phyloP scores from a whole-genome alignment of 352 stramenopile genomes.

The Pythium apleroticum region DNA sequence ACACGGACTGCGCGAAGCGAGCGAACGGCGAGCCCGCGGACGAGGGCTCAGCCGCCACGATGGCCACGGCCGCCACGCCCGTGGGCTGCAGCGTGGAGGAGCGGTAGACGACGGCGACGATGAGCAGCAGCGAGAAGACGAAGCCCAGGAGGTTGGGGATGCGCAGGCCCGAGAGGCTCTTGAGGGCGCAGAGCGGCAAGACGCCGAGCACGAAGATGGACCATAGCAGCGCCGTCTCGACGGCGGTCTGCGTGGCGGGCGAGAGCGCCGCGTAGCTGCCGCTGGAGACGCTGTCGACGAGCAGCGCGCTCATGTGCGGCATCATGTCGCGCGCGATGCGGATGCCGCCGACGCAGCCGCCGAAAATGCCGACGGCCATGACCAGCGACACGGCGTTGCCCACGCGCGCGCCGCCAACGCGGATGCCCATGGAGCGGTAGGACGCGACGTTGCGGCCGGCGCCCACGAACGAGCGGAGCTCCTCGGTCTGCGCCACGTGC shows the following conservation, averaged over 20 bases:
- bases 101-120: constrained; percentile 27
- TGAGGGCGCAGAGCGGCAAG: constrained; percentile 30
- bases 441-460: constrained; percentile 13
- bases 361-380: constrained; percentile 30
- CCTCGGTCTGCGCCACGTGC: constrained; percentile 8
- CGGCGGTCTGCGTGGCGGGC: background rate
- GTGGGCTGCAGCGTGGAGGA: background rate
- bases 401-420: constrained; percentile 12
- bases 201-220: constrained; percentile 23
- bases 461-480: constrained; percentile 4
- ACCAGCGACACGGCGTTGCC: constrained; percentile 29
- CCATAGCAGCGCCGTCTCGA: constrained; percentile 20
- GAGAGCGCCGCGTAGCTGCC: background rate
- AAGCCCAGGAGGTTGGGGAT: constrained; percentile 31
- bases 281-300: constrained; percentile 7
- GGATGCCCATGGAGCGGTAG: constrained; percentile 27
- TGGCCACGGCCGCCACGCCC: background rate
- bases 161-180: constrained; percentile 25
- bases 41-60: background rate
- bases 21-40: constrained; percentile 1
- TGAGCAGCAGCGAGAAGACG: constrained; percentile 27
- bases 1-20: constrained; percentile 25
- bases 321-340: constrained; percentile 29
- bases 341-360: constrained; percentile 32
- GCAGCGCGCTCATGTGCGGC: constrained; percentile 15